Percentiles rank a stretch among this genome's conserved stretches.
Evolutionary conservation across 2,329 filamentous ascomycete species (phyloP).

Genomic region (Microdochium nivale): DNA sequence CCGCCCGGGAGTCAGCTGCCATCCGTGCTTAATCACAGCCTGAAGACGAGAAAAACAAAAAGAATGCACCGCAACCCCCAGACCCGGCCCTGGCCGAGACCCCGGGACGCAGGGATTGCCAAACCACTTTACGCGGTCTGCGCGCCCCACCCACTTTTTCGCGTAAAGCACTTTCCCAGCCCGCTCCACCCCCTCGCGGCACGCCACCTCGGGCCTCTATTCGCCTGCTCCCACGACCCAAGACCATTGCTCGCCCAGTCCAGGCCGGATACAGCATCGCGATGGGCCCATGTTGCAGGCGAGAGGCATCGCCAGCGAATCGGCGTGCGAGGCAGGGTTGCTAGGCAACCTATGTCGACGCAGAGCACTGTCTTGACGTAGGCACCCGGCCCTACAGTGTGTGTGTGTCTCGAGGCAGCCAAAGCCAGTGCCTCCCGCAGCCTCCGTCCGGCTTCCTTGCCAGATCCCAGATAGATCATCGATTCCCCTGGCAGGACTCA

Average conservation of each 20-base stretch:
- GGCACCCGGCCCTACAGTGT: background rate
- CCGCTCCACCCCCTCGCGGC: conserved; percentile 1
- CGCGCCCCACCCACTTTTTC: conserved; percentile 21
- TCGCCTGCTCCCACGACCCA: conserved; percentile 12
- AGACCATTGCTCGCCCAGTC: conserved; percentile 1
- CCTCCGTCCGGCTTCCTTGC: conserved; percentile 8
- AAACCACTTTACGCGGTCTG: conserved; percentile 30
- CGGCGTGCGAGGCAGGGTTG: conserved; percentile 14
- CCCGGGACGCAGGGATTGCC: conserved; percentile 14
- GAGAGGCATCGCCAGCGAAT: background rate
- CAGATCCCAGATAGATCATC: conserved; percentile 9
- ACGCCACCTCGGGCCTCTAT: conserved; percentile 10
- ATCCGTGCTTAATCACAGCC: background rate
- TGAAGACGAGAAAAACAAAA: background rate
- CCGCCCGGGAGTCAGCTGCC: no score
- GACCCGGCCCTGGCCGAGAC: conserved; percentile 2
- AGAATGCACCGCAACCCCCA: conserved; percentile 1
- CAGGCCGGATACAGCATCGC: background rate
- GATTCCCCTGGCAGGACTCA: background rate
- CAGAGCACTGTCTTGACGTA: conserved; percentile 1
- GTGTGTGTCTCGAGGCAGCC: conserved; percentile 8
- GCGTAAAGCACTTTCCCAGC: conserved; percentile 3
- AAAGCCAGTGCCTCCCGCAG: conserved; percentile 15
- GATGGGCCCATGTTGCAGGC: background rate
- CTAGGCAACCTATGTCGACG: conserved; percentile 19